These are phyloP conservation scores for Hygrocybe punicea DNA, from an alignment of 768 basidiomycete genomes.

Conservation along the genomic window DNA sequence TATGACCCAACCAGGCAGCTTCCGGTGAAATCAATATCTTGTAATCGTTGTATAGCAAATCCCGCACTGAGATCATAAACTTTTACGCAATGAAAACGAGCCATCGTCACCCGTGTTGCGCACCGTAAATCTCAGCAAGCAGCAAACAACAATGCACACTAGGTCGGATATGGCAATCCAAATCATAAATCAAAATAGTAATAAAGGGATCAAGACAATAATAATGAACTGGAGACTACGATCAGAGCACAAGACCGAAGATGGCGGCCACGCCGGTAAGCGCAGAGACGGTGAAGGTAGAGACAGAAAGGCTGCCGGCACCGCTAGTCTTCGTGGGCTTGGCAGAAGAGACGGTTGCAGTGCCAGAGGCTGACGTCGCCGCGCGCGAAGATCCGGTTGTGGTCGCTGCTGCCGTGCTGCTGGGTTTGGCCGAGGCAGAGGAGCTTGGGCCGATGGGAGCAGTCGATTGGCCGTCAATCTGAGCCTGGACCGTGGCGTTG, in stretches of 20 bases:
- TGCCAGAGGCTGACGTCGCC: slow-evolving; percentile 12
- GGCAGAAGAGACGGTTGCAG: slow-evolving; percentile 2
- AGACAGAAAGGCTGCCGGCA: slow-evolving; percentile 2
- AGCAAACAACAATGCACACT: neutral
- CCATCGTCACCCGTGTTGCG: neutral
- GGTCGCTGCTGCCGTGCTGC: slow-evolving; percentile 21
- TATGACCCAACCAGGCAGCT: too few relatives aligned
- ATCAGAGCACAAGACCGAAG: slow-evolving; percentile 1
- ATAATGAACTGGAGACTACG: neutral
- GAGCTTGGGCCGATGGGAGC: slow-evolving; percentile 49
- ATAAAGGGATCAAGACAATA: neutral
- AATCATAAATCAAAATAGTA: neutral
- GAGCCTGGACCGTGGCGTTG: slow-evolving; percentile 48
- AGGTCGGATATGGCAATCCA: neutral
- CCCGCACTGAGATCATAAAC: too few relatives aligned
- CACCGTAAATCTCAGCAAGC: neutral
- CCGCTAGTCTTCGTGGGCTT: neutral
- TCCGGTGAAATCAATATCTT: too few relatives aligned
- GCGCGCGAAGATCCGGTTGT: slow-evolving; percentile 19
- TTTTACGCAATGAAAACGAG: too few relatives aligned
- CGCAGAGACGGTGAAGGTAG: neutral
- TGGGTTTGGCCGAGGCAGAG: slow-evolving; percentile 13
- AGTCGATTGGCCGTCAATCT: slow-evolving; percentile 60
- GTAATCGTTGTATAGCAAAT: too few relatives aligned
- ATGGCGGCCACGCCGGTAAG: slow-evolving; percentile 5